Conservation (phyloP, 169 alveolate species). For the Plasmodium knowlesi region DNA sequence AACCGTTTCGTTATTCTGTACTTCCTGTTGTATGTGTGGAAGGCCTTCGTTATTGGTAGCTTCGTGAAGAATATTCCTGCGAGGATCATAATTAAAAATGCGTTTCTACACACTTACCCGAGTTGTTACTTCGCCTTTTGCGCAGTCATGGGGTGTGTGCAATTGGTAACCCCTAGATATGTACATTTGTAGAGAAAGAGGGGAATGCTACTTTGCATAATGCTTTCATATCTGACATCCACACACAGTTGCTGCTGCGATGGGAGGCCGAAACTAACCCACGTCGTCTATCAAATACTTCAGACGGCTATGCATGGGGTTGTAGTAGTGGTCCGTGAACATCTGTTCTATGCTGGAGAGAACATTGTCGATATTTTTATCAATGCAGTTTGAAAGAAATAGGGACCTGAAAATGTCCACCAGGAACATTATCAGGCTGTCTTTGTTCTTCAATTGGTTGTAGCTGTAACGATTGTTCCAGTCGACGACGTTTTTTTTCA, state of each 20-base stretch:
- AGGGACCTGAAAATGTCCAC: conserved; percentile 52
- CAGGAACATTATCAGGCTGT: conserved; percentile 53
- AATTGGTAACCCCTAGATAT: background rate
- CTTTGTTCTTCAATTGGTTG: conserved; percentile 54
- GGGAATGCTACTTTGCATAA: background rate
- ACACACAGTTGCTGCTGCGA: background rate
- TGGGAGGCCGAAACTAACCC: conserved; percentile 13
- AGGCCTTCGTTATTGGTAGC: conserved; percentile 72
- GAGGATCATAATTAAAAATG: background rate
- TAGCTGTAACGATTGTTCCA: conserved; percentile 54
- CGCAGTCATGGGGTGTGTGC: background rate
- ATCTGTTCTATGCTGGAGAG: conserved; percentile 41
- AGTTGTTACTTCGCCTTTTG: background rate
- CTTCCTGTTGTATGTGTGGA: conserved; percentile 47
- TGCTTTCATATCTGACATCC: background rate
- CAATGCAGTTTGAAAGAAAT: conserved; percentile 55
- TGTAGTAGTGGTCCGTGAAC: conserved; percentile 51
- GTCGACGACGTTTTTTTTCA: conserved; percentile 49
- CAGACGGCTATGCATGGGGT: conserved; percentile 49
- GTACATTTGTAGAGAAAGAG: background rate
- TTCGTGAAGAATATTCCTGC: conserved; percentile 72
- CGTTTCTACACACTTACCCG: background rate
- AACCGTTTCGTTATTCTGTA: conserved; percentile 61
- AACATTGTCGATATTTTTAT: conserved; percentile 51
- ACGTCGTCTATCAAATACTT: conserved; percentile 65